Evolutionary conservation across 2,329 filamentous ascomycete genomes (phyloP), one percentile per base, ranked within the genome.

Genomic region (Waltergamsia citrina): DNA sequence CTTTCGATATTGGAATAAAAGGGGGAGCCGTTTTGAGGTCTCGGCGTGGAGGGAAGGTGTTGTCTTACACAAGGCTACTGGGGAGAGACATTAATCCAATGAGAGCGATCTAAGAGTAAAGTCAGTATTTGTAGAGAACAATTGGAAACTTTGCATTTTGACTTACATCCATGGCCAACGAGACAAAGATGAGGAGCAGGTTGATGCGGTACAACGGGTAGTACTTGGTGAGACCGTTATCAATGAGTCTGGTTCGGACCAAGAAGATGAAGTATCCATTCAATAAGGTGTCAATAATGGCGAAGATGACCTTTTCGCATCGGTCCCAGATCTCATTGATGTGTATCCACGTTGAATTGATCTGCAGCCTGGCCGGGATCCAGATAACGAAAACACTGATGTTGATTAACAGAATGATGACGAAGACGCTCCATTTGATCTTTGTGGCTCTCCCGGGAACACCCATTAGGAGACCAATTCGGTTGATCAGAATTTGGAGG

Each of bases 401-500:
- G 31, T 73, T 74, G 36, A 74, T 56, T 3, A 54, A 37, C 3
- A 60, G 54, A 36, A 74, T 67, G n/a, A 70, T 21, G 2, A 50
- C 29, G 0, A 67, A 57, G 4, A 65, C 59, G 1, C 52, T 44
- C 49, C 63, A 63, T 41, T 70, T 69, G 7, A 73, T 48, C 6
- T 40, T 48, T 1, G 38, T 29, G 2, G 59, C 56, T 9, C 53
- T 57, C 0, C 41, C 48, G 2, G 52, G 55, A 24, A 66, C 48
- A 1, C 59, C 52, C 18, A 67, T 53, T 6, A 74, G 52, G 1
- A 73, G 49, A 0, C 59, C 54, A 3, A 71, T 62, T 8, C 69
- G 62, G 39, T 73, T 73, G 39, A 71, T 61, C 40, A 74, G 71
- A 25, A 72, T 72, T 36, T 71, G 67, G 21, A 70, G 60, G 1